phyloP scores from a whole-genome alignment of 2,329 filamentous ascomycete genomes.

The Orbilia blumenaviensis region DNA sequence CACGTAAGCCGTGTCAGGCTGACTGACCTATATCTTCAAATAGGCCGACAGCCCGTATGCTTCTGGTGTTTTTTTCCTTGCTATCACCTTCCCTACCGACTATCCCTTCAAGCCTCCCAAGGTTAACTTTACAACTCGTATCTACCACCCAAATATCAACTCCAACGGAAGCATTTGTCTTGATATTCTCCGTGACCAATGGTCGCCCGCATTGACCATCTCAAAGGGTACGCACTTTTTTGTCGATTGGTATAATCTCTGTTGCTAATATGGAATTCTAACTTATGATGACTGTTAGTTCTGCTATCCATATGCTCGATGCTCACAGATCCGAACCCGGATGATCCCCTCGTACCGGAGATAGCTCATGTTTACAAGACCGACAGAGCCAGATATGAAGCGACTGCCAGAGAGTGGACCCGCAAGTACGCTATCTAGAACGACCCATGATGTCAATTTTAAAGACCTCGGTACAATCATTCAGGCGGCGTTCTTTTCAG shows the following conservation, averaged over 20 bases:
- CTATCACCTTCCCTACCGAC: conserved; percentile 99
- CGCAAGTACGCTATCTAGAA: conserved; percentile 94
- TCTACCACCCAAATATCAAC: conserved; percentile 99
- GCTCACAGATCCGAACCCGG: conserved; percentile 98
- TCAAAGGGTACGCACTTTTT: conserved; percentile 81
- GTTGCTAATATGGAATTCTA: conserved; percentile 5
- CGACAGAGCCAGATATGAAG: conserved; percentile 93
- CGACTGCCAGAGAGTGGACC: conserved; percentile 97
- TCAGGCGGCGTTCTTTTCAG: conserved; percentile 53
- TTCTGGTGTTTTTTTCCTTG: conserved; percentile 97
- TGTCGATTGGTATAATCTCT: conserved; percentile 21
- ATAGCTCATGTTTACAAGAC: conserved; percentile 99
- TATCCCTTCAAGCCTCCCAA: conserved; percentile 99
- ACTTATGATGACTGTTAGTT: conserved; percentile 67
- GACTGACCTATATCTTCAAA: conserved; percentile 59
- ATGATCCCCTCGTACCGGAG: conserved; percentile 97
- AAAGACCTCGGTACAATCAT: conserved; percentile 52
- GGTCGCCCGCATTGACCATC: conserved; percentile 97
- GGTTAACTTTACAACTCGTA: conserved; percentile 99
- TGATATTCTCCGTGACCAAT: conserved; percentile 98
- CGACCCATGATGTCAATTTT: conserved; percentile 52
- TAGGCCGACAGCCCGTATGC: conserved; percentile 97
- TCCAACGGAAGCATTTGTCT: conserved; percentile 99
- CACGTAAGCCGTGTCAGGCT: conserved; percentile 16
- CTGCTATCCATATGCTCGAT: conserved; percentile 99